These are phyloP conservation scores for Erythrophleum ivorense DNA, from an alignment of 331 rosid genomes.

Conservation along the genomic window DNA sequence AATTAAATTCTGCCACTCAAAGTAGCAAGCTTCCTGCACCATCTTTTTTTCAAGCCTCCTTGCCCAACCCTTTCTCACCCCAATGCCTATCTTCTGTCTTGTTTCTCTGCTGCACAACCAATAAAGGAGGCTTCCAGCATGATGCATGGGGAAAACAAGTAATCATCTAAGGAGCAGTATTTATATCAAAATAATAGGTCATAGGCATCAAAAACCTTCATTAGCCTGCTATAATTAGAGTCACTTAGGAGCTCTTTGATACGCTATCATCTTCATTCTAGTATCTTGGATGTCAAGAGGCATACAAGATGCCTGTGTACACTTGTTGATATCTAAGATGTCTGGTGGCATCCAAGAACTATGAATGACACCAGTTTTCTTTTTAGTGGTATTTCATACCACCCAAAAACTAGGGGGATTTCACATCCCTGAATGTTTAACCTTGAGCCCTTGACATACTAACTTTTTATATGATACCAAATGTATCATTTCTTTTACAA, in stretches of 20 bases:
- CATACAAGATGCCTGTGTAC: not conserved
- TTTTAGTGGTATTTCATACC: not conserved
- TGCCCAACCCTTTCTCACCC: constrained; percentile 81
- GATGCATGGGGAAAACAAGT: constrained; percentile 12
- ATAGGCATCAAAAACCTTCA: not conserved
- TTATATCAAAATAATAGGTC: not conserved
- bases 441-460: not conserved
- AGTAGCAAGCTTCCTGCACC: constrained; percentile 74
- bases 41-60: constrained; percentile 58
- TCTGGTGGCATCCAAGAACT: not conserved
- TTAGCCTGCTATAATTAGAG: not conserved
- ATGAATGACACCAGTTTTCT: not conserved
- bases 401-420: not conserved
- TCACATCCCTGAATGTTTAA: not conserved
- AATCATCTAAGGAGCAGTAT: constrained; percentile 25
- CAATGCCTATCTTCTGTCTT: constrained; percentile 70
- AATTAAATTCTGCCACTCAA: constrained; percentile 85
- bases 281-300: not conserved
- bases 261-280: not conserved
- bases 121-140: constrained; percentile 31
- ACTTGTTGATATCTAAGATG: not conserved
- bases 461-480: not conserved
- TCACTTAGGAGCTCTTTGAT: not conserved
- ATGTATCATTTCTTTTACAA: not conserved
- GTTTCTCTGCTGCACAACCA: constrained; percentile 73